Evolutionary conservation across 768 basidiomycete species (phyloP).

Genomic region (Trametes meyenii): DNA sequence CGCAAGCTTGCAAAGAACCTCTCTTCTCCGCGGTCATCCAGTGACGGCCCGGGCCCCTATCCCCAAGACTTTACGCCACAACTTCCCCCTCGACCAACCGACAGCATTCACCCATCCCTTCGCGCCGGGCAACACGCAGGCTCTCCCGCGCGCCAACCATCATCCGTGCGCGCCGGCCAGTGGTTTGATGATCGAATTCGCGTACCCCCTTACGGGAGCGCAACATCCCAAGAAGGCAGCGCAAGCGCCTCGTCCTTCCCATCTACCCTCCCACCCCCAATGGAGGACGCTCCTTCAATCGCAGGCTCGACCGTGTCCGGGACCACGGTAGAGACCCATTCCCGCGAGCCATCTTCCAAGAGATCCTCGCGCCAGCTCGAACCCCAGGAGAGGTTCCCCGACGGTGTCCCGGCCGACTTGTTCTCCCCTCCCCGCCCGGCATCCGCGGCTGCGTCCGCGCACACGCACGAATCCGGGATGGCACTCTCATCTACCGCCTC

Average conservation of each 20-base stretch:
- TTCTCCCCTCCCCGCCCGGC: slow-evolving; percentile 17
- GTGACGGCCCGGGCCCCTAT: slow-evolving; percentile 5
- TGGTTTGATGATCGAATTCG: slow-evolving; percentile 33
- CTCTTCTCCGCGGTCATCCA: slow-evolving; percentile 14
- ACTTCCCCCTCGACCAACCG: slow-evolving; percentile 66
- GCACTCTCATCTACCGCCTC: slow-evolving; percentile 20
- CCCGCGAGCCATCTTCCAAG: slow-evolving; percentile 17
- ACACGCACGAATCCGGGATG: slow-evolving; percentile 15
- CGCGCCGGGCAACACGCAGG: slow-evolving; percentile 48
- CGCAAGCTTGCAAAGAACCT: slow-evolving; percentile 15
- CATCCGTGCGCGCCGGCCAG: slow-evolving; percentile 29
- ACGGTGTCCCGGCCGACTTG: neutral
- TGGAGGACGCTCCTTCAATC: neutral
- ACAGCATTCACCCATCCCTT: slow-evolving; percentile 79
- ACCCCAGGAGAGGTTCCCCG: neutral
- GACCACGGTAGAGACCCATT: slow-evolving; percentile 4
- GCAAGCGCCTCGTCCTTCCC: slow-evolving; percentile 4
- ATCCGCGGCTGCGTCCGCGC: slow-evolving; percentile 15
- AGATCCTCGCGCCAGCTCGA: slow-evolving; percentile 18
- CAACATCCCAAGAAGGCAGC: slow-evolving; percentile 11
- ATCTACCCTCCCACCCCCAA: neutral
- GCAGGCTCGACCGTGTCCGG: slow-evolving; percentile 7
- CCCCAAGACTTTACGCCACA: slow-evolving; percentile 58
- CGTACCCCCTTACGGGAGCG: slow-evolving; percentile 1
- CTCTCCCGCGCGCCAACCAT: slow-evolving; percentile 48